Evolutionary conservation across 129 eudicot species (phyloP).

Genomic region (Tagetes patula): DNA sequence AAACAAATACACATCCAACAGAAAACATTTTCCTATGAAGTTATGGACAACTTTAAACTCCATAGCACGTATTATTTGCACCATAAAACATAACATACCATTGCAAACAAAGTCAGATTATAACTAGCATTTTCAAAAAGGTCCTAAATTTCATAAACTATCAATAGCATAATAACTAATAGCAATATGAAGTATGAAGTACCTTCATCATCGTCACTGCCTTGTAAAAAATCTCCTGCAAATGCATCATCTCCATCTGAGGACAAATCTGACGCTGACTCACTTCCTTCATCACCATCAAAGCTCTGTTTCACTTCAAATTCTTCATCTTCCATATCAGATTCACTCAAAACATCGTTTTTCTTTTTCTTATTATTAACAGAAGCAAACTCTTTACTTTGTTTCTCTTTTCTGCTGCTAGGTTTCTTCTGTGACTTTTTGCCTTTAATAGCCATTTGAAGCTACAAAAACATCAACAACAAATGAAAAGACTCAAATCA

Average conservation of each 20-base stretch:
- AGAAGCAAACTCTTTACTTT: conserved; percentile 35
- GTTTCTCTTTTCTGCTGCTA: conserved; percentile 42
- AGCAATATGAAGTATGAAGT: conserved; percentile 5
- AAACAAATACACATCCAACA: conserved; percentile 12
- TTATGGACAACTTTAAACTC: not conserved
- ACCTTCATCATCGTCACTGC: conserved; percentile 53
- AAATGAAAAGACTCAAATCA: not conserved
- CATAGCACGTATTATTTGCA: not conserved
- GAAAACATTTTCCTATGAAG: not conserved
- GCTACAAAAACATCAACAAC: conserved; percentile 12
- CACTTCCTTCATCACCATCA: conserved; percentile 37
- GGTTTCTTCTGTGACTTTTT: conserved; percentile 31
- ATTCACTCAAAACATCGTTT: conserved; percentile 39
- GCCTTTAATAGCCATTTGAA: conserved; percentile 54
- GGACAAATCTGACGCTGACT: conserved; percentile 54
- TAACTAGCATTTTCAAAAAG: not conserved
- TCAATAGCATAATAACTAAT: not conserved
- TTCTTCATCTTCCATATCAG: conserved; percentile 35
- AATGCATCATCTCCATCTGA: conserved; percentile 69
- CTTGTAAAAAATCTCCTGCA: conserved; percentile 58
- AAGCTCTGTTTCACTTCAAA: conserved; percentile 24
- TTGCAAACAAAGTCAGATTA: not conserved
- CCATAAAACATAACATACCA: not conserved
- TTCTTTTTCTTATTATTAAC: conserved; percentile 30
- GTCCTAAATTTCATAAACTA: not conserved